Evolutionary conservation across 306 rosid species (phyloP).

Genomic region (Macrotyloma uniflorum): DNA sequence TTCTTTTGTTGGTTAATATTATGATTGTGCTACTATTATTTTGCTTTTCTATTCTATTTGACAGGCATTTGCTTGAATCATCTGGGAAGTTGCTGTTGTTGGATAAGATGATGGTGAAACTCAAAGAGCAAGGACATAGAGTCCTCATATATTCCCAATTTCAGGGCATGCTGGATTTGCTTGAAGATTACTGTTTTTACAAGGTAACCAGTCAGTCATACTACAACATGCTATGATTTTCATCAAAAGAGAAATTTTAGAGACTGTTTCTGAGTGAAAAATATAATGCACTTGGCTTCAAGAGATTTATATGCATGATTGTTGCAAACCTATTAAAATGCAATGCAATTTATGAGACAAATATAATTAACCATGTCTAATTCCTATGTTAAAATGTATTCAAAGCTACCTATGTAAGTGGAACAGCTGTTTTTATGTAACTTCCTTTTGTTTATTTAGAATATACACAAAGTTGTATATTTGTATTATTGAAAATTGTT

Average conservation of each 20-base stretch:
- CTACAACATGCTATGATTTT: background rate
- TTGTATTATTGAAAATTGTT: conserved; percentile 11
- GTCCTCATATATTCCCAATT: conserved; percentile 96
- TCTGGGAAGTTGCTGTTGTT: conserved; percentile 92
- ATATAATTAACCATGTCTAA: background rate
- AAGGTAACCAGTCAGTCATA: conserved; percentile 53
- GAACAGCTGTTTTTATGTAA: background rate
- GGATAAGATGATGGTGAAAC: conserved; percentile 97
- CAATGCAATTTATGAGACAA: background rate
- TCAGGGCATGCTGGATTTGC: conserved; percentile 91
- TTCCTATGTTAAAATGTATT: background rate
- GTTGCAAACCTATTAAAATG: background rate
- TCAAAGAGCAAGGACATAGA: conserved; percentile 93
- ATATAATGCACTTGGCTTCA: background rate
- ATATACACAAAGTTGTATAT: conserved; percentile 14
- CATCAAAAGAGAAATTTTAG: background rate
- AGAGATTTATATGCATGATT: background rate
- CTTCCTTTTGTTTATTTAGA: background rate
- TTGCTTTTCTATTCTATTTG: conserved; percentile 34
- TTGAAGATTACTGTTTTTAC: conserved; percentile 88
- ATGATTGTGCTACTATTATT: background rate
- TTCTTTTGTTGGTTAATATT: background rate
- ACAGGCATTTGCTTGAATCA: conserved; percentile 84
- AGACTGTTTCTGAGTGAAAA: background rate
- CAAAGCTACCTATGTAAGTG: background rate